phyloP scores from a whole-genome alignment of 768 basidiomycete genomes.

The Amanita rimosa region DNA sequence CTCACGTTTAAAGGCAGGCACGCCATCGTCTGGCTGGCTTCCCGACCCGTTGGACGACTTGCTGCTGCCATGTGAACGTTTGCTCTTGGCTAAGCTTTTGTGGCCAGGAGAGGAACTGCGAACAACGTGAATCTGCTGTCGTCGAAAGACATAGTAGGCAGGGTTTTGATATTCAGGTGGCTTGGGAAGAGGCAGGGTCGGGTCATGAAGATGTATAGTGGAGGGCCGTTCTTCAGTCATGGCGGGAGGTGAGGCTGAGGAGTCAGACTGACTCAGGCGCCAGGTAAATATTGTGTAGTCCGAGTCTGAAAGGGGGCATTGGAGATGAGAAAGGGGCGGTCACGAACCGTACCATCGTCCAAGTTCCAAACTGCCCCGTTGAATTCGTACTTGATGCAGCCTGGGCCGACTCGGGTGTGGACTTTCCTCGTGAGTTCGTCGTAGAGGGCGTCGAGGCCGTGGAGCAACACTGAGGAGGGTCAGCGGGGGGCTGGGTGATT shows the following conservation, averaged over 20 bases:
- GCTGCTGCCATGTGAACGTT: constrained; percentile 16
- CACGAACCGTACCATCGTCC: constrained; percentile 60
- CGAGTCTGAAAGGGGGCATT: constrained; percentile 38
- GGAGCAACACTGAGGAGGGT: constrained; percentile 46
- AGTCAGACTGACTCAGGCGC: constrained; percentile 20
- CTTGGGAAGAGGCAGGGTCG: constrained; percentile 42
- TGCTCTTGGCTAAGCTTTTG: constrained; percentile 23
- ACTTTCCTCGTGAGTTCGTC: constrained; percentile 65
- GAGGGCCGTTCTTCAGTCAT: constrained; percentile 4
- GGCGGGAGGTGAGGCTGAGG: background rate
- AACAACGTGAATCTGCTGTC: constrained; percentile 18
- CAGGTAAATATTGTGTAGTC: constrained; percentile 84
- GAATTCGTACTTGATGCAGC: constrained; percentile 85
- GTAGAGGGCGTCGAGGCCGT: constrained; percentile 49
- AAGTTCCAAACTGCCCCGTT: constrained; percentile 73
- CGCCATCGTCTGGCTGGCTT: constrained; percentile 30
- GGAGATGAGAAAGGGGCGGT: background rate
- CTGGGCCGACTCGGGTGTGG: constrained; percentile 51
- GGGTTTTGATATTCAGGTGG: constrained; percentile 58
- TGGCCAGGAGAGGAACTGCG: constrained; percentile 16
- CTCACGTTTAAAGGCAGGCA: constrained; percentile 58
- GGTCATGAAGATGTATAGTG: constrained; percentile 56
- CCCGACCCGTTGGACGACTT: constrained; percentile 11
- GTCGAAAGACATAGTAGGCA: constrained; percentile 53
- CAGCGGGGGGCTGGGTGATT: constrained; percentile 1